A percentile compares a stretch with the other conserved stretches of the same genome.
Evolutionary conservation across 2,329 filamentous ascomycete genomes (phyloP).

Genomic region (Fusarium nygamai): DNA sequence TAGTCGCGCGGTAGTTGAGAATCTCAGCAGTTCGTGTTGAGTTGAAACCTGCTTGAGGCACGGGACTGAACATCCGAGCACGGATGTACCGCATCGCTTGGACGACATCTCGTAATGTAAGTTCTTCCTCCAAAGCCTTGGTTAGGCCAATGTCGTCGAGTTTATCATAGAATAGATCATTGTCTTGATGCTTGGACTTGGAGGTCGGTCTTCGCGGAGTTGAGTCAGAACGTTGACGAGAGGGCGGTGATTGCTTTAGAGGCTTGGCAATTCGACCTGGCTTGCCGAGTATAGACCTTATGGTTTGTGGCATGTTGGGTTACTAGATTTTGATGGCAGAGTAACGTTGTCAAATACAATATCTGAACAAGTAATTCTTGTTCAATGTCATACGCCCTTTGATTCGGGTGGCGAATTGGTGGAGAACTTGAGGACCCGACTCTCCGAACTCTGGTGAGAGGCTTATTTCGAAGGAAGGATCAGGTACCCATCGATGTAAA

Average conservation of each 20-base stretch:
- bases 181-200: conserved; percentile 38
- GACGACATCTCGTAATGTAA: conserved; percentile 68
- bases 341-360: background rate
- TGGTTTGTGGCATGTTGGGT: conserved; percentile 44
- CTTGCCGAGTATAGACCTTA: conserved; percentile 53
- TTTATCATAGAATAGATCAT: conserved; percentile 52
- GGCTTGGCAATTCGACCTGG: conserved; percentile 50
- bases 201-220: conserved; percentile 41
- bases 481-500: background rate
- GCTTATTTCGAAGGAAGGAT: background rate
- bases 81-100: conserved; percentile 73
- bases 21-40: conserved; percentile 71
- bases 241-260: conserved; percentile 22
- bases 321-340: background rate
- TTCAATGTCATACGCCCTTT: conserved; percentile 9
- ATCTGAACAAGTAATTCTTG: background rate
- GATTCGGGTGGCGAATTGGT: conserved; percentile 25
- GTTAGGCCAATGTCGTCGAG: conserved; percentile 71
- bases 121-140: conserved; percentile 62
- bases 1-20: conserved; percentile 65
- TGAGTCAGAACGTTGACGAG: conserved; percentile 30
- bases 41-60: conserved; percentile 72
- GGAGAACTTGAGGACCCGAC: background rate
- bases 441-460: background rate
- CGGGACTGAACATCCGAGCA: conserved; percentile 69